Evolutionary conservation across 202 grass and related monocot species (phyloP).

Genomic region (Carex arenaria): DNA sequence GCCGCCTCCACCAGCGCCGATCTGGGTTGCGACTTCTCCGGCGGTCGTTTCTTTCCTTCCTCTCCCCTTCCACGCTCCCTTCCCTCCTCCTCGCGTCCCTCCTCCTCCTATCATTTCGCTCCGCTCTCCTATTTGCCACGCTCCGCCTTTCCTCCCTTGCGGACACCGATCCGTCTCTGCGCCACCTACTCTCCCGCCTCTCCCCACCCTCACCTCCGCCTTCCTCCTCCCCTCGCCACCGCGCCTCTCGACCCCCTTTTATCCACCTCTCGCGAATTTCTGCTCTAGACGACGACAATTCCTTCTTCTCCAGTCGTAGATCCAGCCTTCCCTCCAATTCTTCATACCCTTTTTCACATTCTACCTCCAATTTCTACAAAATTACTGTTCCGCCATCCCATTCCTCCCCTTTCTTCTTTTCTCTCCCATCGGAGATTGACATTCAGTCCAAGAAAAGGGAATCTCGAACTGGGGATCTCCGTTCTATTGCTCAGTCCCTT

Average conservation of each 20-base stretch:
- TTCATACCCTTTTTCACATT: neutral
- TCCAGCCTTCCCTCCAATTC: slow-evolving; percentile 28
- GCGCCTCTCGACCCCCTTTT: slow-evolving; percentile 13
- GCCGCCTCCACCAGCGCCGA: slow-evolving; percentile 19
- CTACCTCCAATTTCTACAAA: slow-evolving; percentile 27
- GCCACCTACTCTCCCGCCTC: slow-evolving; percentile 59
- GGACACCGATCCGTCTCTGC: slow-evolving; percentile 57
- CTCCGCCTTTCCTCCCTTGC: slow-evolving; percentile 53
- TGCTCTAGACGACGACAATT: slow-evolving; percentile 9
- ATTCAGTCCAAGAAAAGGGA: neutral
- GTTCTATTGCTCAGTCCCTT: slow-evolving; percentile 40
- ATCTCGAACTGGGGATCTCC: neutral
- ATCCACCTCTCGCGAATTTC: slow-evolving; percentile 40
- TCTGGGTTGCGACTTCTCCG: slow-evolving; percentile 55
- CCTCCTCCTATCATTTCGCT: slow-evolving; percentile 67
- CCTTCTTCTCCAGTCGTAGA: slow-evolving; percentile 37
- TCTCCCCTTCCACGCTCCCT: slow-evolving; percentile 46
- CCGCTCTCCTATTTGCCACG: slow-evolving; percentile 52
- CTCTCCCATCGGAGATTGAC: slow-evolving; percentile 26
- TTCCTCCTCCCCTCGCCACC: slow-evolving; percentile 30
- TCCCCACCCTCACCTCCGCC: slow-evolving; percentile 26
- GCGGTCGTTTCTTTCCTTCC: slow-evolving; percentile 36
- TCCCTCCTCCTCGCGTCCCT: slow-evolving; percentile 59
- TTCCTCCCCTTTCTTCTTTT: slow-evolving; percentile 47
- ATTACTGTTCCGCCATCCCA: slow-evolving; percentile 27